These are phyloP conservation scores for Wickerhamiella dianesei DNA, from an alignment of 805 yeast genomes.

Conservation along the genomic window DNA sequence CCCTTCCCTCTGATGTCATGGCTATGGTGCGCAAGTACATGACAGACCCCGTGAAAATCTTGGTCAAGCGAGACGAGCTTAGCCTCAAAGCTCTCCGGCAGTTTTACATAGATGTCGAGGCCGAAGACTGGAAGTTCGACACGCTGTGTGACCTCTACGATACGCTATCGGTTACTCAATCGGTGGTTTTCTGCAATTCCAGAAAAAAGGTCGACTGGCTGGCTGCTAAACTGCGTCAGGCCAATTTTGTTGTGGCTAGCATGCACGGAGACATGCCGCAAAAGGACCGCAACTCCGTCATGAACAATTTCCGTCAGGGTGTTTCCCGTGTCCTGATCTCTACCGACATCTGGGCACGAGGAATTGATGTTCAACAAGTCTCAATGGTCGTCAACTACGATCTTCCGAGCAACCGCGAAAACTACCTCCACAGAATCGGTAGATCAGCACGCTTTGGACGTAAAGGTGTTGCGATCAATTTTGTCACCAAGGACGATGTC, in stretches of 20 bases:
- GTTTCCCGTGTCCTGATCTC: constrained; percentile 86
- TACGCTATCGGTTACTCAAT: constrained; percentile 88
- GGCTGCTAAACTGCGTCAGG: constrained; percentile 59
- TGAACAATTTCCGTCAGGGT: constrained; percentile 93
- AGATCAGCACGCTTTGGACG: constrained; percentile 98
- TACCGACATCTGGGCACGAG: constrained; percentile 96
- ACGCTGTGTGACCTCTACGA: constrained; percentile 90
- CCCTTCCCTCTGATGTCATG: constrained; percentile 80
- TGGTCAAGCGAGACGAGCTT: constrained; percentile 88
- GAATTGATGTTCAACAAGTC: constrained; percentile 97
- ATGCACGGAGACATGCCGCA: constrained; percentile 98
- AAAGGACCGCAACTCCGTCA: constrained; percentile 83
- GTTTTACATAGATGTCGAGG: constrained; percentile 77
- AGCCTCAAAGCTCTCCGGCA: constrained; percentile 92
- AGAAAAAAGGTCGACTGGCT: constrained; percentile 89
- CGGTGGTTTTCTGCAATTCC: constrained; percentile 96
- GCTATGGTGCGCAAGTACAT: constrained; percentile 87
- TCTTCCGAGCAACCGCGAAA: constrained; percentile 82
- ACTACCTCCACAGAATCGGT: constrained; percentile 95
- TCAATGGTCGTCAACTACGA: constrained; percentile 93
- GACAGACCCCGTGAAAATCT: constrained; percentile 83
- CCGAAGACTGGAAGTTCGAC: constrained; percentile 90
- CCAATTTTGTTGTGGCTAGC: constrained; percentile 82
- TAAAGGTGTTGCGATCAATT: constrained; percentile 90
- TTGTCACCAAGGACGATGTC: constrained; percentile 70